Evolutionary conservation across 2,329 filamentous ascomycete genomes (phyloP).

Genomic region (Helotiales sp.): DNA sequence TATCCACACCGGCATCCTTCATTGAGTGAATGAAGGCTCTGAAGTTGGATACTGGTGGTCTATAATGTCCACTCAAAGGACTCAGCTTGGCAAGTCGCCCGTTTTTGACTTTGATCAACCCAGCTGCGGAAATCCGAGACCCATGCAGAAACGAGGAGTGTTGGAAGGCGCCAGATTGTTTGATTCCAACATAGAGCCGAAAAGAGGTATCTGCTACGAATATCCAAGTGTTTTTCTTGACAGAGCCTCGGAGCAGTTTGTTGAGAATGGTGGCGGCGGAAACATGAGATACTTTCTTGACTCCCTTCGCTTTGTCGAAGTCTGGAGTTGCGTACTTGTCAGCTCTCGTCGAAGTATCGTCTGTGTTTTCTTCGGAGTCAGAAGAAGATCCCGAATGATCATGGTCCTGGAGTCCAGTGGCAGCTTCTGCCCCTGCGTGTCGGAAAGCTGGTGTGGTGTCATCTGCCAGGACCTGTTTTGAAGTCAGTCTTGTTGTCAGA

Average conservation of each 20-base stretch:
- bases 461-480: conserved; percentile 52
- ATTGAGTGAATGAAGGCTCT: conserved; percentile 78
- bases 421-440: conserved; percentile 35
- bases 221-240: conserved; percentile 90
- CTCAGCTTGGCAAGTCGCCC: conserved; percentile 77
- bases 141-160: conserved; percentile 90
- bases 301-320: conserved; percentile 63
- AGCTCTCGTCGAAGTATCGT: conserved; percentile 60
- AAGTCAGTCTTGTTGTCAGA: not conserved
- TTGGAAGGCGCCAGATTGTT: conserved; percentile 85
- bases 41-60: conserved; percentile 80
- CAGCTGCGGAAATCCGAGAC: conserved; percentile 79
- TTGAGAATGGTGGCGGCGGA: conserved; percentile 77
- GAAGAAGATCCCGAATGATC: conserved; percentile 41
- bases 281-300: conserved; percentile 67
- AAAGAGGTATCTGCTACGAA: conserved; percentile 89
- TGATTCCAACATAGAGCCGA: conserved; percentile 87
- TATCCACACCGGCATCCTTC: conserved; percentile 75
- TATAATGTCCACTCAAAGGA: conserved; percentile 79
- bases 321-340: conserved; percentile 69
- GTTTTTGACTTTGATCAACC: conserved; percentile 82
- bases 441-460: conserved; percentile 62
- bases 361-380: conserved; percentile 43
- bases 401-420: conserved; percentile 26
- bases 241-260: conserved; percentile 76